A percentile compares a stretch with the other conserved stretches of the same genome.
Evolutionary conservation across 805 yeast genomes (phyloP).

Genomic region (Candida silvicultrix): DNA sequence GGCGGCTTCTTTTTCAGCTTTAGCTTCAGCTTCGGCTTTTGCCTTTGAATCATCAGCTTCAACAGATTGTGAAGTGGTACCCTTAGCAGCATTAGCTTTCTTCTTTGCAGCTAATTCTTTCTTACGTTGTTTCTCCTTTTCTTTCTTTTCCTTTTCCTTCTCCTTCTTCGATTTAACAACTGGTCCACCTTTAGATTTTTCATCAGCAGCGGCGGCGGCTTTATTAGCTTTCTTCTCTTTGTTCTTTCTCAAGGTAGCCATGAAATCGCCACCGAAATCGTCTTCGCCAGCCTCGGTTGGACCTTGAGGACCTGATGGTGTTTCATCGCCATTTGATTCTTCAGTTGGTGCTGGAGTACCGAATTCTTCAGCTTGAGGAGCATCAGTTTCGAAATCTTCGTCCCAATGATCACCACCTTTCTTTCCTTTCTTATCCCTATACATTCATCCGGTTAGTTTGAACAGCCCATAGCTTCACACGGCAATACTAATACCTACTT

Average conservation of each 20-base stretch:
- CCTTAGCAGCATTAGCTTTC: conserved; percentile 61
- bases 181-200: conserved; percentile 47
- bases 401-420: conserved; percentile 78
- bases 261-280: conserved; percentile 59
- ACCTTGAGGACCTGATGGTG: conserved; percentile 20
- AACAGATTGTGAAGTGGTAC: conserved; percentile 17
- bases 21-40: conserved; percentile 68
- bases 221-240: conserved; percentile 70
- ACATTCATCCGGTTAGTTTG: too few relatives aligned
- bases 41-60: conserved; percentile 72
- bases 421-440: conserved; percentile 58
- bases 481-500: conserved; percentile 1
- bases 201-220: conserved; percentile 53
- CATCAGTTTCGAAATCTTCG: conserved; percentile 54
- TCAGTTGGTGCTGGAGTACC: conserved; percentile 31
- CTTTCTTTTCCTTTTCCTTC: conserved; percentile 92
- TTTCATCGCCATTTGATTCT: conserved; percentile 13
- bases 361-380: conserved; percentile 47
- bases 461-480: not conserved
- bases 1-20: conserved; percentile 22
- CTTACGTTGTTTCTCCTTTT: conserved; percentile 83
- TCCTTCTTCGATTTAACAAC: conserved; percentile 87
- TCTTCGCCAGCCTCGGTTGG: conserved; percentile 29
- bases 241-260: conserved; percentile 76
- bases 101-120: conserved; percentile 84